A percentile compares a stretch with the other conserved stretches of the same genome.
These are phyloP conservation scores for Peniophora sp. DNA, from an alignment of 1,284 basidiomycete genomes.

Conservation along the genomic window DNA sequence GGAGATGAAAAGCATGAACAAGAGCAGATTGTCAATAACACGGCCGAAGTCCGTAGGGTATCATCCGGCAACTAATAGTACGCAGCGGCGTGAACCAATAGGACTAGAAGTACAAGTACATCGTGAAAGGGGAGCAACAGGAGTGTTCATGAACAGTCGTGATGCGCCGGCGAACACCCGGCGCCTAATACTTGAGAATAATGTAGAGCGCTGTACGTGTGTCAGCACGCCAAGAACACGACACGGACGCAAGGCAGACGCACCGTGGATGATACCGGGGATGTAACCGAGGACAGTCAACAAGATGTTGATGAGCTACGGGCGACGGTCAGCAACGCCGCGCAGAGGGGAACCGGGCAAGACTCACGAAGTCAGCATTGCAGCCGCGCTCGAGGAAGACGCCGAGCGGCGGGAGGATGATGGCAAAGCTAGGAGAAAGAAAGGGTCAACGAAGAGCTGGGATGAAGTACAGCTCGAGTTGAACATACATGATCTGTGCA, in stretches of 20 bases:
- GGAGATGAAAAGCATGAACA: no score
- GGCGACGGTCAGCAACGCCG: not conserved
- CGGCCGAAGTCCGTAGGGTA: no score
- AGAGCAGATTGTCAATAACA: no score
- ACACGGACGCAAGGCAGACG: slow-evolving; percentile 11
- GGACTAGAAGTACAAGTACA: no score
- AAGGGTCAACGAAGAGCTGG: not conserved
- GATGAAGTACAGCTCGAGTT: not conserved
- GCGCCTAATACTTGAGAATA: slow-evolving; percentile 50
- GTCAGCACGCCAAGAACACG: slow-evolving; percentile 5
- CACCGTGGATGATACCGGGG: slow-evolving; percentile 71
- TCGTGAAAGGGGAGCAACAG: no score
- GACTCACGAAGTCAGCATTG: slow-evolving; percentile 53
- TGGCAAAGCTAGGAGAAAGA: slow-evolving; percentile 43
- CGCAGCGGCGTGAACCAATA: no score
- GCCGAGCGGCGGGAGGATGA: slow-evolving; percentile 70
- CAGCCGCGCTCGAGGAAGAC: slow-evolving; percentile 79
- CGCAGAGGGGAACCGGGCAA: not conserved
- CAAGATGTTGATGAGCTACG: slow-evolving; percentile 62
- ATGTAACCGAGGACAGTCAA: slow-evolving; percentile 67
- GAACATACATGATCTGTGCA: slow-evolving; percentile 26
- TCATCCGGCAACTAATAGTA: no score
- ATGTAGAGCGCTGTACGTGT: slow-evolving; percentile 55
- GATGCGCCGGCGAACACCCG: no score
- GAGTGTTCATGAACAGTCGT: no score